phyloP scores from a whole-genome alignment of 345 rosid species.

The Turnera subulata region DNA sequence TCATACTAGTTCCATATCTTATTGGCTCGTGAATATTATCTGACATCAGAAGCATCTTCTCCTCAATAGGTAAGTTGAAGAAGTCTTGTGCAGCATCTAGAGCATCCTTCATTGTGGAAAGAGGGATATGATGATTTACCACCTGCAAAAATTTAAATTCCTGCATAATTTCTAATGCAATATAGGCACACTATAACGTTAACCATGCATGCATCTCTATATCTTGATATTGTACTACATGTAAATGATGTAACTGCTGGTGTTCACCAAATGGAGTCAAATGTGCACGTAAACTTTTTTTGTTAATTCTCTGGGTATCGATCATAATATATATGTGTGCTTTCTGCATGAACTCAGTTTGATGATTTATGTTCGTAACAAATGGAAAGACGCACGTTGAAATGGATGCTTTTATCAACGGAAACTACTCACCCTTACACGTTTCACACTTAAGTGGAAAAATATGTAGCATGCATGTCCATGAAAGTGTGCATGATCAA shows the following conservation, averaged over 20 bases:
- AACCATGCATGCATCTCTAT: slow-evolving; percentile 12
- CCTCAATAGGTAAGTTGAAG: slow-evolving; percentile 52
- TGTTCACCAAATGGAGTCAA: neutral
- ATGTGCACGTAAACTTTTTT: neutral
- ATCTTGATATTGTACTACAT: neutral
- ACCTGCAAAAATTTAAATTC: slow-evolving; percentile 32
- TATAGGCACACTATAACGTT: neutral
- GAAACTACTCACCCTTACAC: no score
- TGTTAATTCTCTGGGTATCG: neutral
- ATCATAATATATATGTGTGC: neutral
- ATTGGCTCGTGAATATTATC: slow-evolving; percentile 46
- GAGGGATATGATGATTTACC: slow-evolving; percentile 47
- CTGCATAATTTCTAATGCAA: neutral
- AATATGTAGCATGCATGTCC: no score
- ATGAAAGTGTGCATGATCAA: no score
- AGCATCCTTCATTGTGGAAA: slow-evolving; percentile 33
- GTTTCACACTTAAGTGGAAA: no score
- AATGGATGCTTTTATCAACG: no score
- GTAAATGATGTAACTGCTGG: neutral
- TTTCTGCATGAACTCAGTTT: no score
- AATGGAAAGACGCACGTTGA: no score
- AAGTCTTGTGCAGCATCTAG: slow-evolving; percentile 42
- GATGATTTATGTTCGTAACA: no score
- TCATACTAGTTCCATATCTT: slow-evolving; percentile 60
- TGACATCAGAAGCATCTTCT: slow-evolving; percentile 45